Evolutionary conservation across 2,329 filamentous ascomycete species (phyloP), one percentile per base, ranked within the genome.

Genomic region (Waltergamsia citrina): DNA sequence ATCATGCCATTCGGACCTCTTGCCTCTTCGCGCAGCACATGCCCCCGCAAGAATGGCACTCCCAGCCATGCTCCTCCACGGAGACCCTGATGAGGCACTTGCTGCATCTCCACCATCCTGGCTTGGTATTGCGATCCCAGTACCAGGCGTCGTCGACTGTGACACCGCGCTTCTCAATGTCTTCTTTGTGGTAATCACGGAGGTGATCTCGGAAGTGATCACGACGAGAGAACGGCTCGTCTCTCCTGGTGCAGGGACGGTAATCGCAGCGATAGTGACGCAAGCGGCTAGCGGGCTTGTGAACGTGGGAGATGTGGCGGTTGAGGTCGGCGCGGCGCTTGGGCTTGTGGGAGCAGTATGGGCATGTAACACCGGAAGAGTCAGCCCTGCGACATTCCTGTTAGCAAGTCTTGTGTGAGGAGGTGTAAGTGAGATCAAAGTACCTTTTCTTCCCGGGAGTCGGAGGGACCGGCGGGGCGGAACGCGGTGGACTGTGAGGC

Each of bases 201-300:
- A 72, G 60, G 47, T 77, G 72, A 37, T 74, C 70, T 24, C 71
- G 61, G 46, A 63, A 72, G 51, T 76, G 72, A 41, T 77, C 72
- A 21, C 65, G 62, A 22, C 72, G 63, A 42, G 60, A 57, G 44
- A 76, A 75, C 3, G 69, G 63, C 3, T 60, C 52, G 6, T 48
- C 46, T 19, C 51, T 53, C 7, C 72, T 63, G 17, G 49, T 39
- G 46, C 72, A 75, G 33, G 49, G 56, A 14, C 53, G 49, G 43
- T 73, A 74, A 56, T 75, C 71, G 50, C 72, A 77, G 15, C 47
- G 51, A 44, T 58, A 70, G 14, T 56, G 49, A 10, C 59, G 54
- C 41, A 66, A 68, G 31, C 59, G 45, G 14, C 52, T 51, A 3
- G 56, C 54, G 0, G 56, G 53, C 10, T 52, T 49, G 47, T 77